Conservation (phyloP, 2,329 filamentous ascomycete species). For the Fusarium tanahbumbuense region DNA sequence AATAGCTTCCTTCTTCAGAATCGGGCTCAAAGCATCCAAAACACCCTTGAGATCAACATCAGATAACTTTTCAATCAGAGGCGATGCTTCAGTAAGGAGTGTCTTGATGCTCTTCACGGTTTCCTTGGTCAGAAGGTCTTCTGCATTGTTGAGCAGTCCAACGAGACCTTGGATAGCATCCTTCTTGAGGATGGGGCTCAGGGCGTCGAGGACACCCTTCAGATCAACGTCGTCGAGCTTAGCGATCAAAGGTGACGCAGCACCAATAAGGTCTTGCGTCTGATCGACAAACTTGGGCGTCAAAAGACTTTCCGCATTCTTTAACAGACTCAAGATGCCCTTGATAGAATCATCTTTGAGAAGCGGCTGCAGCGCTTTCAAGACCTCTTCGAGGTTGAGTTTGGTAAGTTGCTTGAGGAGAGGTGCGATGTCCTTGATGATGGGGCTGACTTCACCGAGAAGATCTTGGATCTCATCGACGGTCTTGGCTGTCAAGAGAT, state of each 20-base stretch:
- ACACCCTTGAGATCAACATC: constrained; percentile 52
- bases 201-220: background rate
- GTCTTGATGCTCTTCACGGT: constrained; percentile 21
- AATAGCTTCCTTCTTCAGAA: constrained; percentile 46
- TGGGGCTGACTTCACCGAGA: constrained; percentile 49
- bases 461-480: constrained; percentile 49
- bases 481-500: constrained; percentile 38
- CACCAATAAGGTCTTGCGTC: constrained; percentile 34
- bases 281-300: constrained; percentile 40
- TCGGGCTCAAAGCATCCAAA: constrained; percentile 40
- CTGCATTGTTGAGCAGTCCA: constrained; percentile 3
- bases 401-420: constrained; percentile 45
- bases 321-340: constrained; percentile 45
- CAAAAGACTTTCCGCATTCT: constrained; percentile 49
- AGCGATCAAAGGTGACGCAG: constrained; percentile 18
- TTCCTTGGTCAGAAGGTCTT: constrained; percentile 7
- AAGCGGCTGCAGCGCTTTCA: constrained; percentile 51
- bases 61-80: constrained; percentile 43
- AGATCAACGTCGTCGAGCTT: constrained; percentile 23
- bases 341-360: constrained; percentile 43
- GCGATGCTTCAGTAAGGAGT: background rate
- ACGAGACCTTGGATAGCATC: constrained; percentile 7
- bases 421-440: constrained; percentile 42
- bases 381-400: constrained; percentile 50
- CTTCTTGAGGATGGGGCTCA: constrained; percentile 10